These are phyloP conservation scores for Mrakia blollopis DNA, from an alignment of 768 basidiomycete genomes.

Conservation along the genomic window DNA sequence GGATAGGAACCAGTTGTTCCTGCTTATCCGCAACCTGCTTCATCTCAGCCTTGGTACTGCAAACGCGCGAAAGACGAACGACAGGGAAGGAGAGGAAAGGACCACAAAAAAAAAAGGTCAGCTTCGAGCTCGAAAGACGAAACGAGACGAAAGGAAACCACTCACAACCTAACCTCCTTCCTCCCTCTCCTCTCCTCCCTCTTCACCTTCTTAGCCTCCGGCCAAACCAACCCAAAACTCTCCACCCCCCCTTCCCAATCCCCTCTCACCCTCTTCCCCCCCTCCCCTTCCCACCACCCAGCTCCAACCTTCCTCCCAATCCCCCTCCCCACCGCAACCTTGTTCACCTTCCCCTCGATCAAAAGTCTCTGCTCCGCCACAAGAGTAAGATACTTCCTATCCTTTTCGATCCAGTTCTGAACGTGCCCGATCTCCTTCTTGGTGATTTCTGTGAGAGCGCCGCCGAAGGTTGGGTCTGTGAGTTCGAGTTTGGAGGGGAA, in stretches of 20 bases:
- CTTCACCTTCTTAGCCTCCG: slow-evolving; percentile 47
- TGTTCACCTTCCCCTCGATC: slow-evolving; percentile 29
- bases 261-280: slow-evolving; percentile 45
- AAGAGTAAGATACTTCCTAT: slow-evolving; percentile 48
- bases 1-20: slow-evolving; percentile 85
- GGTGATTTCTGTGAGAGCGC: slow-evolving; percentile 50
- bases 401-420: slow-evolving; percentile 60
- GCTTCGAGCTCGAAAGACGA: background rate
- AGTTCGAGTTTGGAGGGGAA: slow-evolving; percentile 29
- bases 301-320: slow-evolving; percentile 49
- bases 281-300: slow-evolving; percentile 64
- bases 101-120: background rate
- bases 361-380: slow-evolving; percentile 33
- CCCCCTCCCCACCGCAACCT: slow-evolving; percentile 49
- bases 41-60: slow-evolving; percentile 43
- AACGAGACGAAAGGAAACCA: slow-evolving; percentile 34
- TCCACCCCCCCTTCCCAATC: slow-evolving; percentile 44
- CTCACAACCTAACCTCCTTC: slow-evolving; percentile 65
- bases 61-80: slow-evolving; percentile 18
- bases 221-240: slow-evolving; percentile 56
- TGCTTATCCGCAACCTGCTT: slow-evolving; percentile 43
- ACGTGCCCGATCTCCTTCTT: slow-evolving; percentile 54
- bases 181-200: slow-evolving; percentile 51
- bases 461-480: slow-evolving; percentile 49
- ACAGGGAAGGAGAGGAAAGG: background rate